A percentile compares a stretch with the other conserved stretches of the same genome.
Evolutionary conservation across 1,284 basidiomycete species (phyloP).

Genomic region (Puccinia polysora): DNA sequence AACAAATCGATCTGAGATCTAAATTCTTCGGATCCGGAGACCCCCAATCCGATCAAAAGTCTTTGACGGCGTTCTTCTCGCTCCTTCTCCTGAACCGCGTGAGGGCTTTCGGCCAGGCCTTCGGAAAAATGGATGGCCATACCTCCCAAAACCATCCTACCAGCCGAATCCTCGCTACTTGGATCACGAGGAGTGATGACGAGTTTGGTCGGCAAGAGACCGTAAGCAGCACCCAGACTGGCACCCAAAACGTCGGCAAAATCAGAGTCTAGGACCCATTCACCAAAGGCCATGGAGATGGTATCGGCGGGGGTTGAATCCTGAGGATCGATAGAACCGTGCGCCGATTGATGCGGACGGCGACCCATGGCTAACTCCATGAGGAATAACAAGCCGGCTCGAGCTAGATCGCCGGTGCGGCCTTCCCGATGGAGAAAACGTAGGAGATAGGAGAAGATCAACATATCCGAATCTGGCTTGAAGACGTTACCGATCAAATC

Average conservation of each 20-base stretch:
- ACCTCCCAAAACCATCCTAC: conserved; percentile 65
- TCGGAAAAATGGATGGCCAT: conserved; percentile 55
- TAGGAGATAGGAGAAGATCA: conserved; percentile 89
- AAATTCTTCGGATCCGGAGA: conserved; percentile 71
- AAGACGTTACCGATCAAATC: conserved; percentile 51
- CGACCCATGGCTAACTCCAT: conserved; percentile 85
- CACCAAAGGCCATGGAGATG: conserved; percentile 75
- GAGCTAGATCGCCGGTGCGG: conserved; percentile 84
- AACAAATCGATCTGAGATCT: conserved; percentile 77
- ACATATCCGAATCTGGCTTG: conserved; percentile 85
- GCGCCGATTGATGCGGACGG: conserved; percentile 50
- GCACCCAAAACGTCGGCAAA: conserved; percentile 94
- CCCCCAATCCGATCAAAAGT: conserved; percentile 65
- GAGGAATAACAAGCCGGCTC: conserved; percentile 82
- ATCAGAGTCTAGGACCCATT: conserved; percentile 90
- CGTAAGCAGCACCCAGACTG: conserved; percentile 87
- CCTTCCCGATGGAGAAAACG: conserved; percentile 93
- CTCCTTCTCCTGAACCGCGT: conserved; percentile 59
- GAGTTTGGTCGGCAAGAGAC: conserved; percentile 79
- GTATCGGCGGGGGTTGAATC: conserved; percentile 56
- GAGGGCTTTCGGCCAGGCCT: conserved; percentile 52
- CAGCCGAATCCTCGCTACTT: conserved; percentile 43
- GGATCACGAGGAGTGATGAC: conserved; percentile 50
- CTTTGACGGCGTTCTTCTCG: conserved; percentile 60
- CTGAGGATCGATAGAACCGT: conserved; percentile 2